Evolutionary conservation across 2,329 filamentous ascomycete genomes (phyloP).

Genomic region (Alternaria infectoria): DNA sequence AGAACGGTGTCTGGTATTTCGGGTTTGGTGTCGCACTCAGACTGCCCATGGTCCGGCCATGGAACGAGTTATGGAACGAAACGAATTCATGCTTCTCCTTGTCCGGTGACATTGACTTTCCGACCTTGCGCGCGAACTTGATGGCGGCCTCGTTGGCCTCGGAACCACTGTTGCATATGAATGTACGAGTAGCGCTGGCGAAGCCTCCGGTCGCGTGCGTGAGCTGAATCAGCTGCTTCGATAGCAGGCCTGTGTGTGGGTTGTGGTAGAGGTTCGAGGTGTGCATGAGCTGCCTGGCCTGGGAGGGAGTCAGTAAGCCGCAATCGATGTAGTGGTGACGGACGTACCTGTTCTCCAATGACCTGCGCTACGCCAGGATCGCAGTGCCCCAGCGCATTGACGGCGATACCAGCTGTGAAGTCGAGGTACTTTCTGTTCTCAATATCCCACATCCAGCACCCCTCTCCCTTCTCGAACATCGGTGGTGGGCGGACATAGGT

Average conservation of each 20-base stretch:
- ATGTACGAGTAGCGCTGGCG: slow-evolving; percentile 79
- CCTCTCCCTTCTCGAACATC: slow-evolving; percentile 87
- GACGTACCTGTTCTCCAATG: slow-evolving; percentile 73
- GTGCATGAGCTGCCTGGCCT: slow-evolving; percentile 77
- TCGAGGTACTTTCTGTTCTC: slow-evolving; percentile 91
- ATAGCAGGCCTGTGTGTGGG: slow-evolving; percentile 89
- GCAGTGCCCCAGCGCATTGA: slow-evolving; percentile 90
- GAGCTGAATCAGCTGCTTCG: slow-evolving; percentile 80
- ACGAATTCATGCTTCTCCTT: slow-evolving; percentile 82
- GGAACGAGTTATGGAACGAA: slow-evolving; percentile 91
- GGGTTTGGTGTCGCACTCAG: slow-evolving; percentile 96
- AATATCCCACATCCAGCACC: slow-evolving; percentile 87
- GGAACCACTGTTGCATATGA: slow-evolving; percentile 94
- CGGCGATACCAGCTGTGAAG: slow-evolving; percentile 94
- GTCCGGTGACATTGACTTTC: slow-evolving; percentile 74
- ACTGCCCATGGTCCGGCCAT: slow-evolving; percentile 94
- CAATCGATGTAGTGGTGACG: not conserved
- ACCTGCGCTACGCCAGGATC: slow-evolving; percentile 79
- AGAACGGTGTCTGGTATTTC: slow-evolving; percentile 95
- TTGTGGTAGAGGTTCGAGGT: slow-evolving; percentile 98
- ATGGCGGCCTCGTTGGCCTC: slow-evolving; percentile 98
- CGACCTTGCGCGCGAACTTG: slow-evolving; percentile 93
- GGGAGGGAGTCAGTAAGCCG: slow-evolving; percentile 19
- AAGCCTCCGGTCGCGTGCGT: slow-evolving; percentile 82
- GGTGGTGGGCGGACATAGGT: slow-evolving; percentile 91